Evolutionary conservation across 352 stramenopile species (phyloP).

Genomic region (Phytophthora sp.): DNA sequence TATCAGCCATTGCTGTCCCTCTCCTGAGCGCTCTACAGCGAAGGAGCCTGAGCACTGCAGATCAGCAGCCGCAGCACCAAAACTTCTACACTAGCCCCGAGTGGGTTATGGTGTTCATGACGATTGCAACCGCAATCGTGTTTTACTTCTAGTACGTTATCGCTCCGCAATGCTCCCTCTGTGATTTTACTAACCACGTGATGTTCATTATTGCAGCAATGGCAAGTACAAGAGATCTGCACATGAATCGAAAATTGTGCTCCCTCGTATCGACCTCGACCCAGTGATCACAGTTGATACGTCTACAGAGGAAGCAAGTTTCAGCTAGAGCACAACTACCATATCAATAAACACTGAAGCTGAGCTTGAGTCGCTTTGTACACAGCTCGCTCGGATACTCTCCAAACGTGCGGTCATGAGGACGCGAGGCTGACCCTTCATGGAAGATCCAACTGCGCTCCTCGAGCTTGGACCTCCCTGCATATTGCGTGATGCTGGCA

Average conservation of each 20-base stretch:
- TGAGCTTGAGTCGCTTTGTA: too few species aligned
- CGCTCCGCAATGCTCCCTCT: neutral
- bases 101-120: slow-evolving; percentile 52
- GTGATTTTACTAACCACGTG: neutral
- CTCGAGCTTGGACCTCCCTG: neutral
- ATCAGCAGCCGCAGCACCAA: slow-evolving; percentile 33
- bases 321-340: neutral
- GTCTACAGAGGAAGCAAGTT: neutral
- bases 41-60: slow-evolving; percentile 24
- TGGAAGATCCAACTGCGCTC: neutral
- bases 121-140: slow-evolving; percentile 40
- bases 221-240: slow-evolving; percentile 62
- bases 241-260: slow-evolving; percentile 34
- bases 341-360: neutral
- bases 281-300: neutral
- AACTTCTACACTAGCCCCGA: slow-evolving; percentile 63
- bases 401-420: neutral
- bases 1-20: slow-evolving; percentile 63
- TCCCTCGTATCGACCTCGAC: neutral
- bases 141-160: slow-evolving; percentile 66
- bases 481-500: neutral
- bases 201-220: slow-evolving; percentile 34
- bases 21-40: slow-evolving; percentile 50
- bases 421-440: neutral
- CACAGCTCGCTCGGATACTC: neutral